Evolutionary conservation across 2,329 filamentous ascomycete genomes (phyloP).

Genomic region (Pseudocercospora cruenta): DNA sequence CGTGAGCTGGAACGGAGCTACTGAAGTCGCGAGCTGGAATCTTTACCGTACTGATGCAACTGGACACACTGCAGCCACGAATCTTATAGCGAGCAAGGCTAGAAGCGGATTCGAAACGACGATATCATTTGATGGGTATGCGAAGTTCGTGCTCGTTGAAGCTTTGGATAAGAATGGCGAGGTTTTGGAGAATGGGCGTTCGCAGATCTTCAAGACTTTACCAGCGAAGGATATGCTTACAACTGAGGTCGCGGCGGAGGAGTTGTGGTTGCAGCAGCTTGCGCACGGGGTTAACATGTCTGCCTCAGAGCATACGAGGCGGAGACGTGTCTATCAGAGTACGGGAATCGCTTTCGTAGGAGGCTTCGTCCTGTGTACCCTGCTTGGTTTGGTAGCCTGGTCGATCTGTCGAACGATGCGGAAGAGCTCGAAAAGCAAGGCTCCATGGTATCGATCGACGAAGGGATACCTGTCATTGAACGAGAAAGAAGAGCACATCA

Average conservation of each 20-base stretch:
- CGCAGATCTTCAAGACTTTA: neutral
- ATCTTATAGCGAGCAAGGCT: neutral
- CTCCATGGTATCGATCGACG: neutral
- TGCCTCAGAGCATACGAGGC: neutral
- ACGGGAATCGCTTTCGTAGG: neutral
- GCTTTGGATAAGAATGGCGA: neutral
- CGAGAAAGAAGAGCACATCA: neutral
- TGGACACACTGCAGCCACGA: neutral
- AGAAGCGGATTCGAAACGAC: neutral
- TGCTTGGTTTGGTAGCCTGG: neutral
- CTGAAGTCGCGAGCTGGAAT: conserved; percentile 25
- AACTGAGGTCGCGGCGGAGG: neutral
- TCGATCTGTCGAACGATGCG: neutral
- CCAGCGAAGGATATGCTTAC: neutral
- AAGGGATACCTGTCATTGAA: neutral
- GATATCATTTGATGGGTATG: neutral
- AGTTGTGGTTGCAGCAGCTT: conserved; percentile 5
- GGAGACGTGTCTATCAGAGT: neutral
- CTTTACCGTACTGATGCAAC: neutral
- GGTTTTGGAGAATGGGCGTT: neutral
- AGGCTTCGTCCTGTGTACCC: neutral
- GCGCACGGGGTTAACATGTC: neutral
- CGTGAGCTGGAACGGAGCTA: conserved; percentile 56
- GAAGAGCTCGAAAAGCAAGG: neutral
- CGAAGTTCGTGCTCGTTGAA: conserved; percentile 3